Evolutionary conservation across 129 eudicot species (phyloP), one percentile per base, ranked within the genome.

Genomic region (Sambucus nigra): DNA sequence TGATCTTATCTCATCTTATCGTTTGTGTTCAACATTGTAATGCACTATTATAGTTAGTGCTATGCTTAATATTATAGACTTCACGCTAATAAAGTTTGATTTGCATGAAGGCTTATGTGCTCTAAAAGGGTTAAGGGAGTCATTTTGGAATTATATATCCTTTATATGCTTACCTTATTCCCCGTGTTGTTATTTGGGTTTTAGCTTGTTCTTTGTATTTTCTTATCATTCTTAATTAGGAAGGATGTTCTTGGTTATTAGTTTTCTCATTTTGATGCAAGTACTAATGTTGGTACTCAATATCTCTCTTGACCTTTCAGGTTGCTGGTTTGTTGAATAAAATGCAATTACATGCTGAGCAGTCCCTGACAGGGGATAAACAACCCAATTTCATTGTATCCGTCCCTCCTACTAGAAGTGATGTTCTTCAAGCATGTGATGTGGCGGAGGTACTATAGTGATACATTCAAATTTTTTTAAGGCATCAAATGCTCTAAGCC

Each of bases 391-490:
- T 91, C 59, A 76, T 65, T 23, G 82, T 85, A 53, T 72, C 89
- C 19, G 82, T 85, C 51, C 98, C 98, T 63, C 94, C 98, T n/a
- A 91, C 95, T n/a, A 74, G 98, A 77, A 91, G 98, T 73, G 95
- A 91, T 63, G 70, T 91, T 63, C 94, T 85, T 72, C 95, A 91
- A 74, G 78, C 95, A 38, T 86, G 98, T 76, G 98, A 91, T 72
- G 84, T 91, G 44, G 95, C 95, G 57, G 98, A 91, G 95, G 98
- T 91, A 60, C 38, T 42, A n/a, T 5, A 18, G 25, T 25, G 0
- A 19, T 5, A 7, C 19, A 17, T 38, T 41, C 41, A 4, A 25
- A 16, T 14, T 46, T 16, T n/a, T 9, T 35, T n/a, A 7, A 47
- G 35, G 25, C 23, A 23, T 22, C 21, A 24, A 57, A 13, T 49